These are phyloP conservation scores for Exserohilum rostratum DNA, from an alignment of 2,329 filamentous ascomycete genomes.

Conservation along the genomic window DNA sequence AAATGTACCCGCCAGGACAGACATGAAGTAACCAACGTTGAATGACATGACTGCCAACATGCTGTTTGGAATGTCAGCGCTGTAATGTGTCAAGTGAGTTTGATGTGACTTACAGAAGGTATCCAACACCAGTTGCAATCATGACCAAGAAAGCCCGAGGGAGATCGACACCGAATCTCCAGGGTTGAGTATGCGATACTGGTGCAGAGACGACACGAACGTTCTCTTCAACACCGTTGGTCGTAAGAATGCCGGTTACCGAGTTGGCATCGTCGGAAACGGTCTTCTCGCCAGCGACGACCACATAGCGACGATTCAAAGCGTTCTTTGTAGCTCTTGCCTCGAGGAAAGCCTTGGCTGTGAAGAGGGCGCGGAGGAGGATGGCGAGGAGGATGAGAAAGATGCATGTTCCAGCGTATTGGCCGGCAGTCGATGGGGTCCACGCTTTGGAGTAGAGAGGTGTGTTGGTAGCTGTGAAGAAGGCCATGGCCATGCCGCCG, in stretches of 20 bases:
- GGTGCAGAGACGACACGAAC: constrained; percentile 73
- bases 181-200: constrained; percentile 65
- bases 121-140: constrained; percentile 76
- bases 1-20: constrained; percentile 78
- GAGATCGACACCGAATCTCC: constrained; percentile 81
- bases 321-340: constrained; percentile 74
- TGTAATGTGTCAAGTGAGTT: not conserved
- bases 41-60: constrained; percentile 94
- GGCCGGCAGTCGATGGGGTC: constrained; percentile 72
- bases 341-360: constrained; percentile 66
- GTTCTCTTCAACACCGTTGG: constrained; percentile 80
- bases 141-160: constrained; percentile 74
- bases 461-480: constrained; percentile 68
- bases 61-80: constrained; percentile 55
- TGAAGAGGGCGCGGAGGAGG: constrained; percentile 72
- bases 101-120: constrained; percentile 74
- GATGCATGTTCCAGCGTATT: constrained; percentile 89
- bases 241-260: constrained; percentile 70
- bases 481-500: constrained; percentile 62
- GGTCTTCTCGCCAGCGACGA: constrained; percentile 68
- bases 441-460: constrained; percentile 72
- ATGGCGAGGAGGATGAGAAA: constrained; percentile 81
- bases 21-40: constrained; percentile 84
- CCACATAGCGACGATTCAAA: constrained; percentile 75
- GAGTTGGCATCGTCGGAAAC: constrained; percentile 61